Base-by-base conservation (phyloP, 805 yeast genomes). In the Barnettozyma botsteinii region DNA sequence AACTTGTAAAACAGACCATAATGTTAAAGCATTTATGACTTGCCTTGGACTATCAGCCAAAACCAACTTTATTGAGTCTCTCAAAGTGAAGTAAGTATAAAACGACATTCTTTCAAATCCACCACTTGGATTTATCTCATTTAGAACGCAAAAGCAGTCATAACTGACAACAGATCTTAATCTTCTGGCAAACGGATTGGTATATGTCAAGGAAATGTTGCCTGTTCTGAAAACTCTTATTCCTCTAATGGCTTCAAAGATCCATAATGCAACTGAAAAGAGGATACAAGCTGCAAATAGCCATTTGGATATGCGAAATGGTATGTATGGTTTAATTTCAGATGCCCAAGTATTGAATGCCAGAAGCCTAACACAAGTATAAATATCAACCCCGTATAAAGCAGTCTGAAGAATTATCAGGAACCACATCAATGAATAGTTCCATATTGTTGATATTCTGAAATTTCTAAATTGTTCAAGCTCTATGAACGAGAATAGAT, bases 11-110 rank as follows among this genome's bases (percentile, higher is more conserved):
- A 72, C 75, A 3, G 78, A 70, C 61, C 70, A 73, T 17, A 82
- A 62, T 0, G 96, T 85, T 49, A 84, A 65, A 21, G 88, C 83
- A 55, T 87, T 87, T 46, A 87, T 74, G 2, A 85, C 80, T 61
- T 87, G 96, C 61, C 96, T 76, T 19, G 96, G 96, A 14, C 88
- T 72, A 50, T 87, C 95, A 0, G 95, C 88, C 33, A 85, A 64
- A 9, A 86, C 51, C 49, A 86, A 70, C 33, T 75, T 64, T 12
- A 83, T 51, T 48, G 77, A 81, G 38, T 75, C 74, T 50, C 82
- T 80, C 38, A 82, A 64, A 35, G 84, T 79, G 47, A 74, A 75
- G 59, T 76, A 85, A 3, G 79, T 70, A 48, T 73, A 73, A 46
- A 86, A 75, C 9, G 86, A 75, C 37, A 79, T 59, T 71, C 81